Percentiles rank a stretch among this genome's conserved stretches.
phyloP scores from a whole-genome alignment of 1,284 basidiomycete genomes.

The Fomes fomentarius region DNA sequence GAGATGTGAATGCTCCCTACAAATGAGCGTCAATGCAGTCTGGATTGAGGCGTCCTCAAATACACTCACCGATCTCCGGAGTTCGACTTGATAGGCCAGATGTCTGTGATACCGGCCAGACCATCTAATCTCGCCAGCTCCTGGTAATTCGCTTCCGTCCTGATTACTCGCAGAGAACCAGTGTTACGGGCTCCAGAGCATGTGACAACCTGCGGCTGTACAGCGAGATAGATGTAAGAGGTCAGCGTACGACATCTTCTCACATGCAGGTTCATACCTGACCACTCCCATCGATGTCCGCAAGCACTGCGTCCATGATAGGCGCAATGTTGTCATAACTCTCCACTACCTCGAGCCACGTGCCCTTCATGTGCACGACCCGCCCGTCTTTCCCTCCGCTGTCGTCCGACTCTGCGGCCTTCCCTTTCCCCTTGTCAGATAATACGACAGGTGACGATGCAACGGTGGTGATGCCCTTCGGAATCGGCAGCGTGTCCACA shows the following conservation, averaged over 20 bases:
- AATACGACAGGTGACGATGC: constrained; percentile 30
- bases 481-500: constrained; percentile 53
- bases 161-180: constrained; percentile 82
- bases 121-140: constrained; percentile 68
- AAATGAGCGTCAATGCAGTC: background rate
- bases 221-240: constrained; percentile 1
- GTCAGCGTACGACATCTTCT: background rate
- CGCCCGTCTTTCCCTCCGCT: constrained; percentile 38
- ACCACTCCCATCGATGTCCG: constrained; percentile 75
- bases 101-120: constrained; percentile 54
- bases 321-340: constrained; percentile 86
- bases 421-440: constrained; percentile 22
- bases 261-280: constrained; percentile 53
- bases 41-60: background rate
- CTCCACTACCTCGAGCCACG: constrained; percentile 61
- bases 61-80: constrained; percentile 54
- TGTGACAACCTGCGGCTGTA: constrained; percentile 83
- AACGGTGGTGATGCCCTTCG: constrained; percentile 46
- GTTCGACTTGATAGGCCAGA: constrained; percentile 69
- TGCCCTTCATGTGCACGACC: constrained; percentile 54
- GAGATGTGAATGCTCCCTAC: constrained; percentile 56
- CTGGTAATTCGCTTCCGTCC: constrained; percentile 86
- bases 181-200: constrained; percentile 86
- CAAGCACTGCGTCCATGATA: constrained; percentile 81
- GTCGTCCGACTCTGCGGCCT: constrained; percentile 19